phyloP scores from a whole-genome alignment of 2,329 filamentous ascomycete species.

The Cryphonectria carpinicola region DNA sequence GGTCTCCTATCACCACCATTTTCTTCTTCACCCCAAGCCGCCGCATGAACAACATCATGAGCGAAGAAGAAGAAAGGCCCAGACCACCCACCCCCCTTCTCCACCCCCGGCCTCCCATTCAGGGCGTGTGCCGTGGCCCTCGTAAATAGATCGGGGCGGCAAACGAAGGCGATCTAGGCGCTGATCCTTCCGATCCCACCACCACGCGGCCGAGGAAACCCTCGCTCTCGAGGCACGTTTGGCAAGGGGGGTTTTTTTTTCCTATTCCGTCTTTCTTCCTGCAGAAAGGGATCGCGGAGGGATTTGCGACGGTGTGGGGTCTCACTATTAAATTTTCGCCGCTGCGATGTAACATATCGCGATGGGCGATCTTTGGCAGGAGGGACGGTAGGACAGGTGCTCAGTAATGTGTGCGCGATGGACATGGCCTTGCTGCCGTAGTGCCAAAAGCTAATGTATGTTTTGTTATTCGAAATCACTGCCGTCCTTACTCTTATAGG shows the following conservation, averaged over 20 bases:
- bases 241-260: neutral
- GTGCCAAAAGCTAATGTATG: neutral
- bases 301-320: neutral
- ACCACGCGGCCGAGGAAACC: neutral
- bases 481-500: neutral
- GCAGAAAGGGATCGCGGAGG: neutral
- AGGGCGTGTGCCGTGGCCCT: neutral
- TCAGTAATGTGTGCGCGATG: neutral
- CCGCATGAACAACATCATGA: neutral
- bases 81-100: neutral
- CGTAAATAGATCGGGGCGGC: slow-evolving; percentile 1
- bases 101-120: neutral
- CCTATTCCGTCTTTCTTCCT: neutral
- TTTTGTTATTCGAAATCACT: neutral
- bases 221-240: neutral
- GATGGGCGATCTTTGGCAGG: neutral
- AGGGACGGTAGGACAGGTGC: neutral
- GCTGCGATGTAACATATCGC: neutral
- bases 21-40: neutral
- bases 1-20: neutral
- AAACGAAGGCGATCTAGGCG: neutral
- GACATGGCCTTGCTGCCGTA: neutral
- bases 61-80: neutral
- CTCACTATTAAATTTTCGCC: neutral
- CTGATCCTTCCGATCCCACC: neutral